Percentiles rank a stretch among this genome's conserved stretches.
These are phyloP conservation scores for Mucuna pruriens DNA, from an alignment of 306 rosid genomes.

Conservation along the genomic window DNA sequence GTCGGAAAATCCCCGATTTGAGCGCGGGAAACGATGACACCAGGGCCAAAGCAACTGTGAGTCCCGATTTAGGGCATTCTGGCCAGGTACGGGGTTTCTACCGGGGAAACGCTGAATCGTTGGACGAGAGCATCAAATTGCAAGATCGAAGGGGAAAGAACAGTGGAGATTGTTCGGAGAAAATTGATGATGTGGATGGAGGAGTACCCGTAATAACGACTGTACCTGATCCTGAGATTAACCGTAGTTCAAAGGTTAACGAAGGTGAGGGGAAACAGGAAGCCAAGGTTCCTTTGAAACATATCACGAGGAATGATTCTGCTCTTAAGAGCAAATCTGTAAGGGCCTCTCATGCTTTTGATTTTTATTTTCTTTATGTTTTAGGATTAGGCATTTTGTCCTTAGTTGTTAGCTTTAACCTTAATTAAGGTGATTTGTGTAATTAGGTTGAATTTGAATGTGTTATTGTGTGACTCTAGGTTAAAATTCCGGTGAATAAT, in stretches of 20 bases:
- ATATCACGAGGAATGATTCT: constrained; percentile 9
- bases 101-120: background rate
- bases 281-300: background rate
- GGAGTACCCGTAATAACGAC: constrained; percentile 37
- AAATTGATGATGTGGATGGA: constrained; percentile 16
- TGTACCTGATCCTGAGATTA: constrained; percentile 46
- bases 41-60: constrained; percentile 12
- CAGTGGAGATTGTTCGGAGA: background rate
- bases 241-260: constrained; percentile 5
- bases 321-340: constrained; percentile 48
- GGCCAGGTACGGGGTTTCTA: background rate
- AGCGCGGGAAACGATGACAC: background rate
- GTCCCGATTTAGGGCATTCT: constrained; percentile 29
- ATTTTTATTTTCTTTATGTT: background rate
- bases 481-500: background rate
- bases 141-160: background rate
- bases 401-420: background rate
- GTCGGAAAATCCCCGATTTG: background rate
- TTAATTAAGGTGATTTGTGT: background rate
- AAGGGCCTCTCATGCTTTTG: background rate
- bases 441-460: background rate
- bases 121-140: background rate
- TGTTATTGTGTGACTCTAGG: background rate
- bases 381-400: background rate
- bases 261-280: constrained; percentile 7